Base-by-base conservation (phyloP, 2,329 filamentous ascomycete genomes). In the Nemania sp. region DNA sequence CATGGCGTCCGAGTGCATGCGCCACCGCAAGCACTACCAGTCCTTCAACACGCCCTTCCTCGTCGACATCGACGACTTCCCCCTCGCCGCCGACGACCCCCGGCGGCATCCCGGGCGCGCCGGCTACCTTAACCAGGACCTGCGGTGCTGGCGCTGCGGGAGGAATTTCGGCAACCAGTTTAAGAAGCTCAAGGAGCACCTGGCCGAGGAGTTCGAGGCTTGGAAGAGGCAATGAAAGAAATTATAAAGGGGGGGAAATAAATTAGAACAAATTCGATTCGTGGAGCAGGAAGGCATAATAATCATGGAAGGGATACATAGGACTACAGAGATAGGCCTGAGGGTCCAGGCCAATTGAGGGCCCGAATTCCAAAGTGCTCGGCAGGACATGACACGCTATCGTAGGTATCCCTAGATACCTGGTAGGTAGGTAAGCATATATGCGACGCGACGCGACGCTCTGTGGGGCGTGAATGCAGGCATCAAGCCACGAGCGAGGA, bases 11-110 rank as follows among this genome's bases (percentile, higher is more conserved):
- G 82, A 84, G 11, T 83, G 82, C 47, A 67, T 97, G 75, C 91
- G 88, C 77, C 87, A 94, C 72, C 83, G 87, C 65, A 94, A 92
- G 74, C 95, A 98, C 77, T 98, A 97, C 77, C 91, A 95, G 72
- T 95, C 90, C 65, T 98, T 98, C 76, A 87, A 85, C 34, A 96
- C 93, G 54, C 84, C 85, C 3, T 99, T 98, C 73, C 85, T 99
- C 20, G 84, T 98, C 12, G 81, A 83, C 15, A 71, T 98, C 25
- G 87, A 87, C 20, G 90, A 93, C 61, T 94, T 97, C 51, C 94
- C 95, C 4, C 77, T 98, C 32, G 80, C 81, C 0, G 64, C 78
- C 25, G 84, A 88, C 56, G 91, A 96, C 73, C 74, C 77, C 47
- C 78, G 91, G 60, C 81, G 88, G 65, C 72, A 86, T 57, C 82